phyloP scores from a whole-genome alignment of 768 basidiomycete genomes.

The Pulveroboletus sp. region DNA sequence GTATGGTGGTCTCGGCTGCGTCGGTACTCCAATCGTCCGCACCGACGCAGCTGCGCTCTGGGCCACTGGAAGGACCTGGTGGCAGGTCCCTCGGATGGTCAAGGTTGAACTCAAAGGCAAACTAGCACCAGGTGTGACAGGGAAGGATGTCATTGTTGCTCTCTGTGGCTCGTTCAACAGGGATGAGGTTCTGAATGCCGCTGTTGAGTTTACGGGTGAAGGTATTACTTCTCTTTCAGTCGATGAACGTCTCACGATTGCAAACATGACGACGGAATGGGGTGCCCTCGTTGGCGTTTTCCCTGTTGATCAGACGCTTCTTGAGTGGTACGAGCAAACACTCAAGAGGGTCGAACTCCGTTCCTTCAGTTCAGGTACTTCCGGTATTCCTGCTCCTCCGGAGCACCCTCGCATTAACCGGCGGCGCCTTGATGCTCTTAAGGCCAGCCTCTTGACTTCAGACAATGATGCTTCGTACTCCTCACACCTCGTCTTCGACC shows the following conservation, averaged over 20 bases:
- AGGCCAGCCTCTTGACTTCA: slow-evolving; percentile 49
- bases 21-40: slow-evolving; percentile 95
- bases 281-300: slow-evolving; percentile 95
- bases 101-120: slow-evolving; percentile 85
- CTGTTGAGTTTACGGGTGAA: slow-evolving; percentile 92
- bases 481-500: slow-evolving; percentile 84
- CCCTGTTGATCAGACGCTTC: slow-evolving; percentile 78
- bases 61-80: slow-evolving; percentile 99
- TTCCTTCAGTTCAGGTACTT: slow-evolving; percentile 55
- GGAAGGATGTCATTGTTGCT: slow-evolving; percentile 97
- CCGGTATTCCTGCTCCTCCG: slow-evolving; percentile 59
- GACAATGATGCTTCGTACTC: slow-evolving; percentile 80
- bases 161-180: slow-evolving; percentile 93
- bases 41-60: slow-evolving; percentile 94
- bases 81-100: slow-evolving; percentile 97
- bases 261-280: slow-evolving; percentile 99
- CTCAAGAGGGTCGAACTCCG: slow-evolving; percentile 71
- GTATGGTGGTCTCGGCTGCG: slow-evolving; percentile 97
- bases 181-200: slow-evolving; percentile 95
- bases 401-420: slow-evolving; percentile 86
- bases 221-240: slow-evolving; percentile 74
- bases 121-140: slow-evolving; percentile 85
- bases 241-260: slow-evolving; percentile 91
- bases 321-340: slow-evolving; percentile 80
- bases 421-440: slow-evolving; percentile 61